phyloP scores from a whole-genome alignment of 2,329 filamentous ascomycete genomes.

The Epichloe gansuensis region DNA sequence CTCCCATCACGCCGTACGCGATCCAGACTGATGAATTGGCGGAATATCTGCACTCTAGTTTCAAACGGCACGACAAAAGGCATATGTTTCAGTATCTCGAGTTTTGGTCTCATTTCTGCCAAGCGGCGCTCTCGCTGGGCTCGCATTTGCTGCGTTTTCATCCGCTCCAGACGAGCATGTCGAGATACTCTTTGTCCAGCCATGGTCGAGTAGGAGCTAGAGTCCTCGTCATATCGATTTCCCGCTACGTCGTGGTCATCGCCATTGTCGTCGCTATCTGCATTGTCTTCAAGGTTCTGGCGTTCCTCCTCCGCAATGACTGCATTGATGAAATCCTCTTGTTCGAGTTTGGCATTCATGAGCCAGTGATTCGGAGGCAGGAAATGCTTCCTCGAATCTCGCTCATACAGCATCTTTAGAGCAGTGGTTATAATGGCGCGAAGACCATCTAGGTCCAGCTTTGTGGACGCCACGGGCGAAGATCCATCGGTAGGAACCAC shows the following conservation, averaged over 20 bases:
- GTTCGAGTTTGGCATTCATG: conserved; percentile 80
- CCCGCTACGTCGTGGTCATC: conserved; percentile 21
- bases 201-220: conserved; percentile 20
- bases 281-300: conserved; percentile 44
- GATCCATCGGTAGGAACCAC: neutral
- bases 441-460: conserved; percentile 61
- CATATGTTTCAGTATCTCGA: conserved; percentile 90
- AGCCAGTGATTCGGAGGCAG: conserved; percentile 80
- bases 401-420: conserved; percentile 79
- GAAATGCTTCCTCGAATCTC: conserved; percentile 81
- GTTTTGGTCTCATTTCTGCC: conserved; percentile 68
- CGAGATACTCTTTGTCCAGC: conserved; percentile 49
- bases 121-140: conserved; percentile 58
- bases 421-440: conserved; percentile 69
- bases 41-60: conserved; percentile 82
- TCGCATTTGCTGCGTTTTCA: conserved; percentile 53
- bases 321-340: conserved; percentile 74
- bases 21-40: conserved; percentile 81
- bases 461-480: conserved; percentile 10
- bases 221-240: conserved; percentile 18
- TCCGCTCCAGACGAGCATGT: conserved; percentile 49
- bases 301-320: conserved; percentile 83
- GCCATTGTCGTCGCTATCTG: conserved; percentile 15
- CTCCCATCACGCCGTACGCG: conserved; percentile 14
- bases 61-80: conserved; percentile 93